Conservation (phyloP, 176 grass and related monocot genomes). For the Cenchrus americanus region DNA sequence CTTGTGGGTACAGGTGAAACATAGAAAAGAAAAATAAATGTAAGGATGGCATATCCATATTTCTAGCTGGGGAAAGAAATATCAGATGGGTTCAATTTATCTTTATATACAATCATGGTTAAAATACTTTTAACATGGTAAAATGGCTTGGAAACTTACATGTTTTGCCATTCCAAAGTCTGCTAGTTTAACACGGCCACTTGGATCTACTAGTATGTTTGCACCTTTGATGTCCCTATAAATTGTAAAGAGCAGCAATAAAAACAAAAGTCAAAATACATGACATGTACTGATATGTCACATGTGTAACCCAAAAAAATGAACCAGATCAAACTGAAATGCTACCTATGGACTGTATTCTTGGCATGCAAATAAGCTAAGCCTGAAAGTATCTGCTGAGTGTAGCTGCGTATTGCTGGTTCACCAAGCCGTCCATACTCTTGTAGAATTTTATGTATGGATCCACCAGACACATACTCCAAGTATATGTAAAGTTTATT, state of each 20-base stretch:
- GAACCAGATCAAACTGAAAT: slow-evolving; percentile 32
- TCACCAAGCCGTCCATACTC: slow-evolving; percentile 97
- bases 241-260: slow-evolving; percentile 40
- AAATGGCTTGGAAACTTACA: slow-evolving; percentile 58
- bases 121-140: slow-evolving; percentile 8
- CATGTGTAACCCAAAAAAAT: slow-evolving; percentile 14
- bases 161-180: slow-evolving; percentile 99
- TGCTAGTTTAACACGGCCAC: slow-evolving; percentile 98
- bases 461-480: slow-evolving; percentile 99
- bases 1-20: slow-evolving; percentile 4
- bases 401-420: slow-evolving; percentile 97
- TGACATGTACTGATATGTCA: neutral
- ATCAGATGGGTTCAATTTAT: neutral
- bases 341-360: slow-evolving; percentile 94
- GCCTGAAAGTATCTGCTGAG: slow-evolving; percentile 95
- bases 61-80: slow-evolving; percentile 4
- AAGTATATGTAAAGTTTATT: slow-evolving; percentile 97
- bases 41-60: slow-evolving; percentile 18
- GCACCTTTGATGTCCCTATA: slow-evolving; percentile 98
- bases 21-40: slow-evolving; percentile 19
- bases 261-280: slow-evolving; percentile 32
- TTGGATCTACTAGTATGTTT: slow-evolving; percentile 97
- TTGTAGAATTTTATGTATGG: slow-evolving; percentile 98
- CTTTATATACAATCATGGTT: neutral
- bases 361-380: slow-evolving; percentile 97